Evolutionary conservation across 2,329 filamentous ascomycete genomes (phyloP), one percentile per base, ranked within the genome.

Genomic region (Clarireedia hainanense): DNA sequence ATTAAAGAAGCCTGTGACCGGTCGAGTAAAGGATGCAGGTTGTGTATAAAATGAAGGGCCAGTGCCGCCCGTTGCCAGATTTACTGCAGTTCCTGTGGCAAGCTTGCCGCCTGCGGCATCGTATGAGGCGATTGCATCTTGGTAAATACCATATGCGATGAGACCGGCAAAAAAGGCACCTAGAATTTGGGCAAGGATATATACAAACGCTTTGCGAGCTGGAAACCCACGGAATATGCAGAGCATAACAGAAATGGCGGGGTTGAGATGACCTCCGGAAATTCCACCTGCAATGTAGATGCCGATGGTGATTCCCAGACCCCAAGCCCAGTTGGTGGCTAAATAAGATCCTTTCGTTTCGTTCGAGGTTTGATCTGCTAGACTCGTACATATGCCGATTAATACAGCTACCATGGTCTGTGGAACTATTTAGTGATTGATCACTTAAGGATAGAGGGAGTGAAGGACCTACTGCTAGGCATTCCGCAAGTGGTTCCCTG

Each of bases 211-310:
- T 67, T 79, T 76, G 7, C 71, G 66, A 61, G 76, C 74, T 0
- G 79, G 79, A 34, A 82, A 79, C 1, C 76, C 76, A 39, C 77
- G 74, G 62, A 72, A 79, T 59, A 76, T 70, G 65, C 69, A 76
- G 6, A 76, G 65, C 67, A 75, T 72, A 2, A 72, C 63, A 3
- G 73, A 75, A 34, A 76, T 68, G 7, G 69, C 67, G 0, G 74
- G 74, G 50, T 76, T 76, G 24, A 76, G 66, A 52, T 76, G 74
- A 4, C 72, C 74, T 54, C 74, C 74, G 9, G 74, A 76, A 14
- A 76, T 71, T 52, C 74, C 74, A 70, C 74, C 74, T 20, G 71
- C 73, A 30, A 76, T 70, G 57, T 76, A 75, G 58, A 76, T 75
- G 14, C 68, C 74, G 26, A 75, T 69, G 74, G 81, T 83, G 24